Evolutionary conservation across 139 green algal genomes (phyloP), one percentile per base, ranked within the genome.

Genomic region (Chlorella ohadii): DNA sequence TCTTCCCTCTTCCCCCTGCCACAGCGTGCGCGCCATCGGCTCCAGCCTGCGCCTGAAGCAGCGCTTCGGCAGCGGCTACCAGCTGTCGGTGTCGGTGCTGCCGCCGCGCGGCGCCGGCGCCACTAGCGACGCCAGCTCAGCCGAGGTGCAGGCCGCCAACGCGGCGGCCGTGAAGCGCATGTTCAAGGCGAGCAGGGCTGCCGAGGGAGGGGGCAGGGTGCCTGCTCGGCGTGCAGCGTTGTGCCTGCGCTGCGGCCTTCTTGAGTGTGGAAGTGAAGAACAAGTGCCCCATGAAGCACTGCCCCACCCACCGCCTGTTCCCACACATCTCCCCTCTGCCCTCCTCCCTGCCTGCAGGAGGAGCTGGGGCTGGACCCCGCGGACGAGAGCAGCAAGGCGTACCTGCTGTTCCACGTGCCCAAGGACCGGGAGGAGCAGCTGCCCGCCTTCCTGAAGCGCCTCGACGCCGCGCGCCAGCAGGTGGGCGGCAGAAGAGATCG

Each of bases 31-130:
- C 41, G 96, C 93, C 78, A 67, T 99, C 23, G 97, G 96, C 38
- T 92, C 87, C 78, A 81, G 85, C 23, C 86, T 99, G 64, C 90
- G 96, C 55, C 94, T 99, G 19, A 99, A 99, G 90, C 93, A 95
- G 87, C 91, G 91, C 57, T 99, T 97, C 84, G 95, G 95, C n/a
- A 84, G 85, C 16, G 95, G 94, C 28, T 98, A 97, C 88, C 90
- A 90, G 76, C 76, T 90, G 34, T 76, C 75, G 17, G 56, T 90
- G 23, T 39, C 27, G 20, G 84, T 88, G 51, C 17, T 75, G 57
- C 71, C 79, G 33, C 39, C 66, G 41, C 12, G 25, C 1, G 75
- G 63, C 25, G 38, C 7, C 66, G 56, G 5, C 77, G 28, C 4
- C 38, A 57, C n/a, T 16, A 11, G 28, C 25, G 39, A 64, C 27